Evolutionary conservation across 371 early-diverging fungal genomes (phyloP).

Genomic region (Mycotypha africana): DNA sequence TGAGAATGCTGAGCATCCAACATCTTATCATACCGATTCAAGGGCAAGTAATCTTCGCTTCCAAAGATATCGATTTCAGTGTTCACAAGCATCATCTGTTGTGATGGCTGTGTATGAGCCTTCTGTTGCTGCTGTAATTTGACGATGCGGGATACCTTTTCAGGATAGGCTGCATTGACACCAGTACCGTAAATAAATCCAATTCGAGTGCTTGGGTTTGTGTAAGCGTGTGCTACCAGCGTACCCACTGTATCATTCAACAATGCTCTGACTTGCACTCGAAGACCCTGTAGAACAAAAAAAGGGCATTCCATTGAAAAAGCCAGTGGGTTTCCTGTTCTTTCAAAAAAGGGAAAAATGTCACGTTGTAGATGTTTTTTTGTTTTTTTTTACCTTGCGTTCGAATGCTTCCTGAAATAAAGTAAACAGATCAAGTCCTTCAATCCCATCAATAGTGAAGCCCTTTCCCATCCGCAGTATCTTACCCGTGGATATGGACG

Average conservation of each 20-base stretch:
- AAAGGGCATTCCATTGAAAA: not conserved
- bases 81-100: conserved; percentile 57
- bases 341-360: conserved; percentile 80
- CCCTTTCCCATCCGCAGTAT: conserved; percentile 92
- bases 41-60: conserved; percentile 56
- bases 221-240: conserved; percentile 81
- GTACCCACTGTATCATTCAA: conserved; percentile 98
- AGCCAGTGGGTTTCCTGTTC: conserved; percentile 16
- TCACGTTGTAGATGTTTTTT: conserved; percentile 72
- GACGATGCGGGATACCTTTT: too few species aligned
- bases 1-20: conserved; percentile 59
- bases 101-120: not conserved
- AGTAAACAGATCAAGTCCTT: conserved; percentile 77
- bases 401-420: conserved; percentile 82
- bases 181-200: conserved; percentile 97
- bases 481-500: conserved; percentile 65
- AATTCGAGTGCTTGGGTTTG: conserved; percentile 69
- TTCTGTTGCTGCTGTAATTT: too few species aligned
- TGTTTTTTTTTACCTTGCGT: conserved; percentile 65
- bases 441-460: conserved; percentile 67
- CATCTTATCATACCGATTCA: conserved; percentile 58
- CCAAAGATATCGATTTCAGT: conserved; percentile 69
- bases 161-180: conserved; percentile 71
- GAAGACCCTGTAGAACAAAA: conserved; percentile 37
- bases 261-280: too few species aligned